Conservation (phyloP, 2,329 filamentous ascomycete species). For the Xylariales sp. region DNA sequence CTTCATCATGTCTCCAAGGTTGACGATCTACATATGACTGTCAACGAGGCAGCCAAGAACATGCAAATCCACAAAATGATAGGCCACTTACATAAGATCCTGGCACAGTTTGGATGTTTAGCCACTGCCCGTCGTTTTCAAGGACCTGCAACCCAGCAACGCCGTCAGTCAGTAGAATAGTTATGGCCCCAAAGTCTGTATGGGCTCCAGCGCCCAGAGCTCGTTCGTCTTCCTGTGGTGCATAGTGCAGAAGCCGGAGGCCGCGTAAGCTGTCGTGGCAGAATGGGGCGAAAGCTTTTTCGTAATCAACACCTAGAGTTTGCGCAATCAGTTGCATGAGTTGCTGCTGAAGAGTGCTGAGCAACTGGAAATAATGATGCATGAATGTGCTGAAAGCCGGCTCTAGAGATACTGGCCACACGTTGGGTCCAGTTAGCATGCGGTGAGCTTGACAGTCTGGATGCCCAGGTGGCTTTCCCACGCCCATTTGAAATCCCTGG, state of each 20-base stretch:
- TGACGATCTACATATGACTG: neutral
- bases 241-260: neutral
- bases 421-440: neutral
- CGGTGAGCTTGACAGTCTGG: neutral
- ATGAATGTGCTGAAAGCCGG: neutral
- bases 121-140: neutral
- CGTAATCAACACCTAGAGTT: neutral
- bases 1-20: neutral
- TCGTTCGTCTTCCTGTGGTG: neutral
- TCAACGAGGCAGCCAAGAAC: neutral
- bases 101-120: neutral
- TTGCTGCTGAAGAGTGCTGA: neutral
- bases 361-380: neutral
- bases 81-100: neutral
- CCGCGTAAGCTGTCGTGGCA: neutral
- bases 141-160: neutral
- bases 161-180: neutral
- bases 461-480: neutral
- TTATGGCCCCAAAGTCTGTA: neutral
- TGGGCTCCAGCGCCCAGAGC: neutral
- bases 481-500: neutral
- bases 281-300: neutral
- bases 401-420: neutral
- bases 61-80: too few species aligned
- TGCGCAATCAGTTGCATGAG: neutral